Conservation (phyloP, 139 green algal genomes). For the Chlorella sp. region DNA sequence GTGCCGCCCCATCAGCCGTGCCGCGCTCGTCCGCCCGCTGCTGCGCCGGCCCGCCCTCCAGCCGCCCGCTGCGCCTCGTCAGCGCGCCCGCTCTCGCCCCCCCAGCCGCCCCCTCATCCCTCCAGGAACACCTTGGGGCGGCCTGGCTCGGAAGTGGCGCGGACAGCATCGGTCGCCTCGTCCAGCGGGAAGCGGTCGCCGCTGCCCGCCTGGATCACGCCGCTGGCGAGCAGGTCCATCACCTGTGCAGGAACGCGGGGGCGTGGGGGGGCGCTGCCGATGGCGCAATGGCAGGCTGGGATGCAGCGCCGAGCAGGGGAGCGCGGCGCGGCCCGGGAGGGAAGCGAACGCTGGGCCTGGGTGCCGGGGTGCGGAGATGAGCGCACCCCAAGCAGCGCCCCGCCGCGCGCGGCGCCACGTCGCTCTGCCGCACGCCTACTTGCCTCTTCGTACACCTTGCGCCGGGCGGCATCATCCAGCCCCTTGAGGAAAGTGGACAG, state of each 20-base stretch:
- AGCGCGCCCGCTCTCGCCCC: no score
- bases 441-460: background rate
- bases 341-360: background rate
- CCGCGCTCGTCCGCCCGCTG: no score
- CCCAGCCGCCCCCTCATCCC: no score
- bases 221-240: no score
- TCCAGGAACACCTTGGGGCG: constrained; percentile 47
- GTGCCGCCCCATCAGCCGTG: no score
- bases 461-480: background rate
- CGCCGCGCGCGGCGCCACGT: background rate
- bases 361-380: background rate
- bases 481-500: constrained; percentile 7
- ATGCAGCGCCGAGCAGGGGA: background rate
- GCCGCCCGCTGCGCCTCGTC: no score
- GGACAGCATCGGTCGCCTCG: constrained; percentile 25
- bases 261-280: no score
- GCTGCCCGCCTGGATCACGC: no score
- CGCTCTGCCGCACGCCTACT: background rate
- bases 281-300: background rate
- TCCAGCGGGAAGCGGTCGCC: constrained; percentile 38
- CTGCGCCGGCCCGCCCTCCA: no score
- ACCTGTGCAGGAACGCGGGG: background rate
- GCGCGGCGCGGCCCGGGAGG: background rate
- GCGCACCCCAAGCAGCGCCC: background rate
- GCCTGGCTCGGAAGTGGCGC: constrained; percentile 1